Evolutionary conservation across 768 basidiomycete species (phyloP).

Genomic region (Kwoniella dejecticola): DNA sequence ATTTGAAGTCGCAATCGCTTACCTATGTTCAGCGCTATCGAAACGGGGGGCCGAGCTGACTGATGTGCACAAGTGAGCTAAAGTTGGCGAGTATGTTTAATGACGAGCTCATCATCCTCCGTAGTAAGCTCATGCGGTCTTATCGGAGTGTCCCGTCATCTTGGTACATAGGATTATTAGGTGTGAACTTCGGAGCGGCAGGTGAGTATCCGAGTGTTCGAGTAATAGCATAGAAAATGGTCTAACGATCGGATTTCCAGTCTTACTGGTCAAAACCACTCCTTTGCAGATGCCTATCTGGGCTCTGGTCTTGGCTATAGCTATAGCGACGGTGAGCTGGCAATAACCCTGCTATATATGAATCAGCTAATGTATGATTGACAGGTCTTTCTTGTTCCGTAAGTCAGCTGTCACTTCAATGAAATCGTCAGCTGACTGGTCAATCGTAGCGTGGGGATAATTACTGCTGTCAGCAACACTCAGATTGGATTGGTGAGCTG

Average conservation of each 20-base stretch:
- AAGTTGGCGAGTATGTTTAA: too few relatives aligned
- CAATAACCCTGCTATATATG: neutral
- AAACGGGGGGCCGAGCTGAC: constrained; percentile 34
- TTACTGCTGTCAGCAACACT: constrained; percentile 54
- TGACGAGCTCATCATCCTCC: neutral
- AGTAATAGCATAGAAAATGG: too few relatives aligned
- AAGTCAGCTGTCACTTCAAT: constrained; percentile 14
- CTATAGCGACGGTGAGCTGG: constrained; percentile 44
- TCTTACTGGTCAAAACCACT: constrained; percentile 48
- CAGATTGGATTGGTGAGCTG: constrained; percentile 51
- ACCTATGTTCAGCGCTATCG: constrained; percentile 30
- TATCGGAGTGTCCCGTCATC: constrained; percentile 50
- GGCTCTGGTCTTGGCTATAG: constrained; percentile 51
- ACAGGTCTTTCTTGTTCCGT: constrained; percentile 52
- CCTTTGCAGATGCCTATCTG: constrained; percentile 56
- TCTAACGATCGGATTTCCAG: constrained; percentile 19
- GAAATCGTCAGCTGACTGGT: neutral
- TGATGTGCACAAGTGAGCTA: constrained; percentile 54
- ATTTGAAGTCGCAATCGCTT: constrained; percentile 11
- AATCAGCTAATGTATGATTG: constrained; percentile 1
- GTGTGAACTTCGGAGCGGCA: constrained; percentile 46
- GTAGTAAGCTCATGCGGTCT: constrained; percentile 50
- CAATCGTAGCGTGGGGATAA: constrained; percentile 44
- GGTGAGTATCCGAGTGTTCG: constrained; percentile 23
- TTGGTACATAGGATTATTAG: constrained; percentile 50